Percentiles rank a stretch among this genome's conserved stretches.
Evolutionary conservation across 352 stramenopile genomes (phyloP).

Genomic region (Thalassiosira livingstoniorum): DNA sequence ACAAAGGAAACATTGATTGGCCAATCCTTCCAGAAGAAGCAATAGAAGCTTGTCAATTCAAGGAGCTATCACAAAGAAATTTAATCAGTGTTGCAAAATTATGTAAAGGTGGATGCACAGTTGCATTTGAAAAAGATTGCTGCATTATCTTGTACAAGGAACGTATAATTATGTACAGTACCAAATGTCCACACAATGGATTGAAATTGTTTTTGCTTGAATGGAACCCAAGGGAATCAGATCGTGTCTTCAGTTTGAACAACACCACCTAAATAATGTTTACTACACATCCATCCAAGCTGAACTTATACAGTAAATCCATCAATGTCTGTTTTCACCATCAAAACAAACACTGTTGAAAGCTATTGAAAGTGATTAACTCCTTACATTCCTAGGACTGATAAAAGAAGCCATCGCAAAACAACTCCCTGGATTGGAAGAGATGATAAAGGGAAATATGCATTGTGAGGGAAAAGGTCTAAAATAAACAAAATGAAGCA

Average conservation of each 20-base stretch:
- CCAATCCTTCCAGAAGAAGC: neutral
- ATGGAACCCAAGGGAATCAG: neutral
- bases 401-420: neutral
- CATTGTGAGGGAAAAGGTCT: neutral
- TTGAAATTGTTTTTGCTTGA: neutral
- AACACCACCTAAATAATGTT: neutral
- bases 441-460: conserved; percentile 1
- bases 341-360: conserved; percentile 1
- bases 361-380: neutral
- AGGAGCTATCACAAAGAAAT: neutral
- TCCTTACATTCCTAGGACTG: neutral
- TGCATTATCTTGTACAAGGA: conserved; percentile 1
- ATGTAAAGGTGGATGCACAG: neutral
- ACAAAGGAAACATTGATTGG: neutral
- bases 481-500: neutral
- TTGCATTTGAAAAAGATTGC: neutral
- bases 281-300: neutral
- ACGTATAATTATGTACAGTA: neutral
- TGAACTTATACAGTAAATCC: conserved; percentile 1
- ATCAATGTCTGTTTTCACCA: conserved; percentile 4
- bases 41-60: neutral
- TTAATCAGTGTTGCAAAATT: neutral
- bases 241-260: neutral
- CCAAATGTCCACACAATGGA: neutral
- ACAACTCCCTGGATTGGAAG: conserved; percentile 1